Percentiles rank a stretch among this genome's conserved stretches.
phyloP scores from a whole-genome alignment of 768 basidiomycete species.

The Gloeopeniophorella convolvens region DNA sequence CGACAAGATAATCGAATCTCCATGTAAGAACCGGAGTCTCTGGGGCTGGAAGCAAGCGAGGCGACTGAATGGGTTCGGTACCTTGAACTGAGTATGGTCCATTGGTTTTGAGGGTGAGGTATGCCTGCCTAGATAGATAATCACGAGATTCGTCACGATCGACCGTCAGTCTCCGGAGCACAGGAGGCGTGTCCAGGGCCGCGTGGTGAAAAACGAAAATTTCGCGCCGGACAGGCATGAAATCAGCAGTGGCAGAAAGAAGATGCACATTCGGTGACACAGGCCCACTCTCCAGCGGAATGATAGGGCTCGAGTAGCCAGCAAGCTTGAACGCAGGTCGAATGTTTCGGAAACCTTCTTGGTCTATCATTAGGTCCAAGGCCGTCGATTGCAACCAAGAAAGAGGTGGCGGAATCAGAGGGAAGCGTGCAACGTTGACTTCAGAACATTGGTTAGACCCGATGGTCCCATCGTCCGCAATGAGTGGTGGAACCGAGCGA shows the following conservation, averaged over 20 bases:
- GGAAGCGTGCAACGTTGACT: conserved; percentile 2
- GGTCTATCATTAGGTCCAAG: conserved; percentile 70
- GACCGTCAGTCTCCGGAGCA: conserved; percentile 62
- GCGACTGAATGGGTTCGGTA: conserved; percentile 38
- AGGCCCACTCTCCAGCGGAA: conserved; percentile 4
- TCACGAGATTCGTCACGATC: conserved; percentile 65
- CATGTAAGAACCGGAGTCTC: conserved; percentile 45
- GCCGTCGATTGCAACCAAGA: conserved; percentile 48
- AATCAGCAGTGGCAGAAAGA: conserved; percentile 50
- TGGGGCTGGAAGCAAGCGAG: conserved; percentile 16
- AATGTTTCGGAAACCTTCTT: conserved; percentile 72
- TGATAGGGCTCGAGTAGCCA: conserved; percentile 37
- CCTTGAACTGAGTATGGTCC: conserved; percentile 75
- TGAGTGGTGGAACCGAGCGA: not conserved
- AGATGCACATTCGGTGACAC: conserved; percentile 27
- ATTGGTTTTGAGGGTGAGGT: conserved; percentile 57
- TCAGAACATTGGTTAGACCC: not conserved
- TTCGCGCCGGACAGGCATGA: conserved; percentile 53
- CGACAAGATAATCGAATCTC: conserved; percentile 77
- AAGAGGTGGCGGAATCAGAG: conserved; percentile 33
- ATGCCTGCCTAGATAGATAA: conserved; percentile 71
- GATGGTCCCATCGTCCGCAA: not conserved
- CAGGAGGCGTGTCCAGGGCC: conserved; percentile 57
- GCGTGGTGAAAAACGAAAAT: conserved; percentile 68
- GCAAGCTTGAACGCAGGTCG: conserved; percentile 52